Percentiles rank a stretch among this genome's conserved stretches.
phyloP scores from a whole-genome alignment of 345 rosid genomes.

The Rhodamnia argentea region DNA sequence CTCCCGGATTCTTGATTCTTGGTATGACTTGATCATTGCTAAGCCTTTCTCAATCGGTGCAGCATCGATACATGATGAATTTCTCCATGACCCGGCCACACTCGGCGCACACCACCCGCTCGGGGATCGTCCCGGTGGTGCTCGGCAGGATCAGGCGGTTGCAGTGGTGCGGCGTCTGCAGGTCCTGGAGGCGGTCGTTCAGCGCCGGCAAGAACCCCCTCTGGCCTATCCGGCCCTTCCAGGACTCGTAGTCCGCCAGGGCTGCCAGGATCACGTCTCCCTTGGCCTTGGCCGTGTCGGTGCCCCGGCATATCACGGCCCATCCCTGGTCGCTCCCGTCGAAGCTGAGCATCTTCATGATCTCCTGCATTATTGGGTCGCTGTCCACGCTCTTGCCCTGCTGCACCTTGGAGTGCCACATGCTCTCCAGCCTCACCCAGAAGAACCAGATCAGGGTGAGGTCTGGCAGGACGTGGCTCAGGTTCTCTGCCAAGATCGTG shows the following conservation, averaged over 20 bases:
- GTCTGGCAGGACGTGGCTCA: constrained; percentile 22
- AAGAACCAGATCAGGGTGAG: constrained; percentile 29
- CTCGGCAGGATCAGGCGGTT: constrained; percentile 42
- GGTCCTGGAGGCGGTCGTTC: constrained; percentile 10
- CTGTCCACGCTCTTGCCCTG: constrained; percentile 20
- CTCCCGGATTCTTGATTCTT: not conserved
- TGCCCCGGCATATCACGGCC: constrained; percentile 35
- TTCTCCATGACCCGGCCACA: constrained; percentile 48
- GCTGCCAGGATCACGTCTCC: constrained; percentile 10
- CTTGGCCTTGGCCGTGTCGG: constrained; percentile 27
- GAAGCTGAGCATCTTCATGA: constrained; percentile 39
- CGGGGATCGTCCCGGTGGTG: constrained; percentile 26
- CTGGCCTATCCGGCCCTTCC: constrained; percentile 1
- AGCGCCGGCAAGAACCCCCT: constrained; percentile 35
- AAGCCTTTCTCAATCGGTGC: constrained; percentile 21
- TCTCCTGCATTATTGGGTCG: constrained; percentile 43
- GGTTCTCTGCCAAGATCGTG: constrained; percentile 10
- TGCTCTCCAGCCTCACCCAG: constrained; percentile 57
- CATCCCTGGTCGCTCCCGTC: constrained; percentile 55
- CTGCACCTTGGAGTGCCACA: constrained; percentile 54
- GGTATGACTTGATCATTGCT: not conserved
- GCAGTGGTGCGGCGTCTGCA: constrained; percentile 35
- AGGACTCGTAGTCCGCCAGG: constrained; percentile 5
- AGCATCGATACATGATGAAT: constrained; percentile 55
- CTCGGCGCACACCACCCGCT: constrained; percentile 44